These are phyloP conservation scores for Psophocarpus tetragonolobus DNA, from an alignment of 306 rosid genomes.

Conservation along the genomic window DNA sequence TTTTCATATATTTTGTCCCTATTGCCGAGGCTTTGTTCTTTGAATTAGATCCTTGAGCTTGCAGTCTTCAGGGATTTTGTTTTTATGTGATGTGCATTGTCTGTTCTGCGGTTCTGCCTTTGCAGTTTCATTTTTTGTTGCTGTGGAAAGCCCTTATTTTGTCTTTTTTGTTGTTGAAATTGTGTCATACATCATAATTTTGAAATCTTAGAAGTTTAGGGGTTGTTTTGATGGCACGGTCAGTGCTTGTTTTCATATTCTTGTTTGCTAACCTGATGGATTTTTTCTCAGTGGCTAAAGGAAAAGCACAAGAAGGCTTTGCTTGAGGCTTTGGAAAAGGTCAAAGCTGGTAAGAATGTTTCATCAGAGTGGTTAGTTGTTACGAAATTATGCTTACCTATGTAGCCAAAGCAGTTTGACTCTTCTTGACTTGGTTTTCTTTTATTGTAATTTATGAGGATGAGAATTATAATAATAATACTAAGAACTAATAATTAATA, in stretches of 20 bases:
- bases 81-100: background rate
- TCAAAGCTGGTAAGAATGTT: constrained; percentile 73
- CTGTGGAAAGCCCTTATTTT: background rate
- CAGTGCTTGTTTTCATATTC: background rate
- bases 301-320: constrained; percentile 60
- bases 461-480: background rate
- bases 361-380: background rate
- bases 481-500: background rate
- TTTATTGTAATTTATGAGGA: background rate
- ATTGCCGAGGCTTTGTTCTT: background rate
- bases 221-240: background rate
- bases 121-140: background rate
- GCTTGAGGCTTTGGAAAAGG: constrained; percentile 86
- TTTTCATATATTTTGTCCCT: background rate
- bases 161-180: background rate
- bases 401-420: background rate
- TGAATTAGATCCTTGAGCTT: background rate
- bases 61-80: background rate
- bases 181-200: background rate
- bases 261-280: background rate
- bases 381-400: background rate
- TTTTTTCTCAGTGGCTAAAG: constrained; percentile 40
- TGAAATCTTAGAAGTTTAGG: background rate
- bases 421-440: background rate
- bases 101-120: background rate